Evolutionary conservation across 352 stramenopile genomes (phyloP), one percentile per base, ranked within the genome.

Genomic region (Phytophthora sp.): DNA sequence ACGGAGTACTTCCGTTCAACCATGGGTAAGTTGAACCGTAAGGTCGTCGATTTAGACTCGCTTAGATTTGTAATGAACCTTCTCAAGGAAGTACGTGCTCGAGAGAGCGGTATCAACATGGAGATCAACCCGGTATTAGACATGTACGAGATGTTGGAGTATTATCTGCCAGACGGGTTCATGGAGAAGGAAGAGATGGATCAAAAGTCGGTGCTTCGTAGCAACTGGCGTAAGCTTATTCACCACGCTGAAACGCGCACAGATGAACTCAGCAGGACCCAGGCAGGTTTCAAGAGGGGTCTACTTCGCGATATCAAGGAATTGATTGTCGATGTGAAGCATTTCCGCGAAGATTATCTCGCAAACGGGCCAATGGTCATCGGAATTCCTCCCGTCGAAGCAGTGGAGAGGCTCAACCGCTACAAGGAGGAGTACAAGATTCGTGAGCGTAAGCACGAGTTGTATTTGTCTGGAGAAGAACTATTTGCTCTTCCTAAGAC

Each of bases 161-260:
- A 94, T 34, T 98, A 97, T 55, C 39, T 98, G 1, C 90, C 94
- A 3, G 85, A 96, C 23, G 94, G 92, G 3, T 99, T 99, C 70
- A 99, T 99, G 96, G 96, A 99, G 58, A 99, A 99, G 63, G 95
- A 99, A 62, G 97, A 99, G 67, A 99, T 99, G 77, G 97, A 99
- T 55, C 97, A 99, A 65, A 99, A 99, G 76, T 99, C 94, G 15
- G 96, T 99, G 13, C 74, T 99, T 6, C 90, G 92, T 23, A 96
- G 90, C 52, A 98, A 97, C 55, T 99, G 97, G 97, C 97, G 98
- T 41, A 98, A 98, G 58, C 76, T 99, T 15, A 97, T 99, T 27
- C 86, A 97, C 39, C 93, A 98, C 54, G 92, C 96, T 3, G 90
- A 99, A 60, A 82, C 80, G 6, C 90, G 97, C 10, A 98, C 95